Evolutionary conservation across 495 filamentous ascomycete species (phyloP).

Genomic region (Neurospora sp.): DNA sequence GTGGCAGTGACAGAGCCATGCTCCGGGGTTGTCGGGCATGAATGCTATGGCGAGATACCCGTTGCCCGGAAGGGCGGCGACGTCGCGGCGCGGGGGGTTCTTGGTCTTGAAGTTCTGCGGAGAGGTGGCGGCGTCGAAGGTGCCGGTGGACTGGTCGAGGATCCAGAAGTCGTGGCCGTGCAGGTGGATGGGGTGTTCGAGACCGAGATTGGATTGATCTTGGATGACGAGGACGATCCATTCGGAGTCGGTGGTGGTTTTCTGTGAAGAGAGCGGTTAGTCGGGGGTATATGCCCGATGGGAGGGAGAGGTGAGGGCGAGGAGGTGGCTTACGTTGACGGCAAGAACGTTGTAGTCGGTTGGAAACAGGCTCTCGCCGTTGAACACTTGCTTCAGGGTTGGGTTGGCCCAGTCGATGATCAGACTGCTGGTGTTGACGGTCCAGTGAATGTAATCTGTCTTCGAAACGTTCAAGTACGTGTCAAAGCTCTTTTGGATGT

Average conservation of each 20-base stretch:
- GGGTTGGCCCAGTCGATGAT: conserved; percentile 24
- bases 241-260: neutral
- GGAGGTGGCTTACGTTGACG: neutral
- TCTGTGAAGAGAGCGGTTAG: neutral
- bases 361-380: conserved; percentile 18
- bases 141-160: conserved; percentile 4
- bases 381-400: conserved; percentile 17
- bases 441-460: conserved; percentile 21
- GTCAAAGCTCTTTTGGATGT: conserved; percentile 4
- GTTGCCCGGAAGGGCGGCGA: conserved; percentile 39
- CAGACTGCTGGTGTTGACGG: conserved; percentile 22
- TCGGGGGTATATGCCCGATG: neutral
- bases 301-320: neutral
- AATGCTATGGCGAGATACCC: conserved; percentile 46
- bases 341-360: conserved; percentile 24
- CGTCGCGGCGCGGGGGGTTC: conserved; percentile 50
- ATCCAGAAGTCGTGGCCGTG: conserved; percentile 18
- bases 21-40: conserved; percentile 41
- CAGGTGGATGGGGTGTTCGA: conserved; percentile 19
- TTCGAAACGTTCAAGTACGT: neutral
- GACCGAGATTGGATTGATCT: conserved; percentile 1
- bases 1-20: conserved; percentile 19
- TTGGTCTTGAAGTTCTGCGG: conserved; percentile 21
- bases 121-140: conserved; percentile 1
- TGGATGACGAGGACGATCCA: conserved; percentile 18